Percentiles rank a stretch among this genome's conserved stretches.
phyloP scores from a whole-genome alignment of 140 eudicot species.

The Erigeron philadelphicus region DNA sequence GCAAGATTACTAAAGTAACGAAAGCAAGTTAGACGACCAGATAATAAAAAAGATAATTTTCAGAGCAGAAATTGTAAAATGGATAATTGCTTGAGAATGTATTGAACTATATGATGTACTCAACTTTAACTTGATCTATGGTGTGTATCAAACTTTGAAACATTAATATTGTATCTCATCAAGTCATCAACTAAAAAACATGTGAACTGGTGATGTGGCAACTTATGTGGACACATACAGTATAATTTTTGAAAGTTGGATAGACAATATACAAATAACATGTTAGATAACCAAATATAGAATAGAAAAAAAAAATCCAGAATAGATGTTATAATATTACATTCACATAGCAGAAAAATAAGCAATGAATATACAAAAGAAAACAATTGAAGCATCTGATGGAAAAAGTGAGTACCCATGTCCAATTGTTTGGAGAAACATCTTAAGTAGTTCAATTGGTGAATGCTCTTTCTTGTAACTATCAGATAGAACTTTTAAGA shows the following conservation, averaged over 20 bases:
- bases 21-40: slow-evolving; percentile 28
- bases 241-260: too few relatives aligned
- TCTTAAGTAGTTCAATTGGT: slow-evolving; percentile 65
- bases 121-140: too few relatives aligned
- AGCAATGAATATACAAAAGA: not conserved
- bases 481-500: slow-evolving; percentile 69
- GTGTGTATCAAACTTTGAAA: too few relatives aligned
- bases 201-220: too few relatives aligned
- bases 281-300: too few relatives aligned
- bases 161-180: too few relatives aligned
- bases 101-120: too few relatives aligned
- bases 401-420: slow-evolving; percentile 46
- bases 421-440: slow-evolving; percentile 80
- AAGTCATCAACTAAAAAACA: too few relatives aligned
- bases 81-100: too few relatives aligned
- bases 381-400: not conserved
- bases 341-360: not conserved
- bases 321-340: not conserved
- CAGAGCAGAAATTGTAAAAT: too few relatives aligned
- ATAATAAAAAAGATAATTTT: not conserved
- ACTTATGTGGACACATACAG: too few relatives aligned
- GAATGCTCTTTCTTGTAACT: slow-evolving; percentile 81
- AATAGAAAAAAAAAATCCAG: not conserved
- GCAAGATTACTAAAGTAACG: slow-evolving; percentile 50
- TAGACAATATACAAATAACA: too few relatives aligned